These are phyloP conservation scores for Ceratobasidium sp. DNA, from an alignment of 1,284 basidiomycete species.

Conservation along the genomic window DNA sequence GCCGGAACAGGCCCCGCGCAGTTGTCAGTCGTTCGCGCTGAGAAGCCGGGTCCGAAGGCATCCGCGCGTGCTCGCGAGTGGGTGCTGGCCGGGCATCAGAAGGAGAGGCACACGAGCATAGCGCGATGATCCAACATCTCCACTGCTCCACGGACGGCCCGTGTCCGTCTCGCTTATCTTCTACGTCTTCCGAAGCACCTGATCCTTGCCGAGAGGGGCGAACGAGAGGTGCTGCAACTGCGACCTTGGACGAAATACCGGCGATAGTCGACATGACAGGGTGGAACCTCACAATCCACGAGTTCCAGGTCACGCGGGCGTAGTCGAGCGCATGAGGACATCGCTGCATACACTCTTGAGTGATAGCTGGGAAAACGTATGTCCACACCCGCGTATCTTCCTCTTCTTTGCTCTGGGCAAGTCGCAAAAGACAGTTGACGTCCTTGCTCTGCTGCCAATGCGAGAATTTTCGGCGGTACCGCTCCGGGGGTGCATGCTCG, in stretches of 20 bases:
- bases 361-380: conserved; percentile 71
- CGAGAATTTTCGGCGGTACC: conserved; percentile 27
- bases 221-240: conserved; percentile 42
- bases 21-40: conserved; percentile 81
- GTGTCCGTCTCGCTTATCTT: conserved; percentile 48
- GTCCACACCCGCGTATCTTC: conserved; percentile 77
- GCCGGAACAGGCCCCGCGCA: conserved; percentile 84
- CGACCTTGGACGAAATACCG: conserved; percentile 66
- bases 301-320: conserved; percentile 72
- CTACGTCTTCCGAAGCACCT: conserved; percentile 41
- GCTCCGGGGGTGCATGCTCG: conserved; percentile 39
- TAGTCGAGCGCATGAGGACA: conserved; percentile 60
- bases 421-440: conserved; percentile 45
- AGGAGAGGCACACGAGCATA: conserved; percentile 79
- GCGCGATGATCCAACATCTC: conserved; percentile 85
- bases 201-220: conserved; percentile 45
- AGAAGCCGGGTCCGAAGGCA: conserved; percentile 71
- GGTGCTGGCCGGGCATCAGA: conserved; percentile 67
- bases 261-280: conserved; percentile 73
- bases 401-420: conserved; percentile 65
- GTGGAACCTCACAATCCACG: conserved; percentile 73
- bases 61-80: conserved; percentile 75
- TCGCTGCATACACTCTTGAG: conserved; percentile 65
- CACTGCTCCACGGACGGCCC: conserved; percentile 75
- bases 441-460: conserved; percentile 43